Evolutionary conservation across 495 filamentous ascomycete genomes (phyloP), one percentile per base, ranked within the genome.

Genomic region (Aspergillus heteromorphus): DNA sequence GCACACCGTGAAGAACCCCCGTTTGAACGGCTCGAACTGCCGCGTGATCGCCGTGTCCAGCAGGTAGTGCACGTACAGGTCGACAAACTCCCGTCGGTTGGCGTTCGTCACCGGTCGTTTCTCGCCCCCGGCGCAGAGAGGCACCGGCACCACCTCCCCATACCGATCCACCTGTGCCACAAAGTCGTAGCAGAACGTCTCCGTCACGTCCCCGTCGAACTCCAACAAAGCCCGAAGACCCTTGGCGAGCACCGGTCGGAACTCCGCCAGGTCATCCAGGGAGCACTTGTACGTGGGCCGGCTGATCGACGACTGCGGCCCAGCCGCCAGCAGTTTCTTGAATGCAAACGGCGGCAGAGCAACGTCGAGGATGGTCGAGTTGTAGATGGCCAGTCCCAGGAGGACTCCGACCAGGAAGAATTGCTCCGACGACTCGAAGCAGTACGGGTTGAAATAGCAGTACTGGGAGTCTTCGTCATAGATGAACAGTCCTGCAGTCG

Each of bases 401-500:
- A 96, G 72, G 34, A 91, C 89, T 20, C 92, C 92, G 43, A 97
- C 89, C 41, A 97, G 75, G 63, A 92, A 95, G 66, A 88, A 97
- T 58, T 96, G 92, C 63, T 96, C 90, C 7, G 92, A 92, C 0
- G 89, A 91, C 66, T 97, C 92, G 60, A 96, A 89, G 40, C 88
- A 89, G 62, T 86, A 81, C 1, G 92, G 88, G 64, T 96, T 97
- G 76, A 97, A 97, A 68, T 97, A 97, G 68, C 92, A 96, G 62
- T 88, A 91, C 31, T 83, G 79, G 5, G 92, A 95, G 58, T 97
- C 92, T n/a, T 96, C 89, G 58, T 96, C 92, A 70, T 96, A 97
- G 16, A 87, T 73, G 66, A 96, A 96, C 63, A 96, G 82, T 0
- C 91, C 89, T 92, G 30, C 20, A 51, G 23, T 47, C 51, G 14